Evolutionary conservation across 306 rosid species (phyloP), one percentile per base, ranked within the genome.

Genomic region (Vachellia collinsii): DNA sequence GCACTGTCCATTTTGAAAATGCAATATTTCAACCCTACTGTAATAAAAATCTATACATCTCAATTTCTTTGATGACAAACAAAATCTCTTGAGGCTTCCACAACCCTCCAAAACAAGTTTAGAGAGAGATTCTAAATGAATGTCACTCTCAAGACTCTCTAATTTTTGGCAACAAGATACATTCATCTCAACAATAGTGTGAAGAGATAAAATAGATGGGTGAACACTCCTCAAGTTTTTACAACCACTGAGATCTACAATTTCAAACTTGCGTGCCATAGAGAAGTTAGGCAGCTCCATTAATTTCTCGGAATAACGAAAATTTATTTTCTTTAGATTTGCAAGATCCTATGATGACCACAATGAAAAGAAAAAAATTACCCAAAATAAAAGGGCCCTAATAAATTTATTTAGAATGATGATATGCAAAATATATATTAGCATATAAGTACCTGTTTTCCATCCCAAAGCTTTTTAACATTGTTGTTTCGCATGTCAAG

Each of bases 181-280:
- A 17, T 19, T 0, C 59, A 51, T 4, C 7, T 1, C 10, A 51
- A 6, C 7, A 51, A 51, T 5, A 6, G 3, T 4, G 0, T 6
- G 22, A 9, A 17, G 22, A 17, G 59, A 51, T 6, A 51, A 51
- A 19, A 51, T 19, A 14, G 54, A 48, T 17, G 59, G 59, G 19
- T 51, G 59, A 51, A 51, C 0, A 5, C 6, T 51, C 6, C n/a
- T 4, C 19, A 51, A 51, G 19, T 1, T 51, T 6, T 1, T 1
- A 19, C 59, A 51, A 3, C 0, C 8, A 0, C 0, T 0, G 8
- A 51, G 6, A 51, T 5, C 0, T 51, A 51, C 22, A 4, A 0
- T 17, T 51, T 51, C 3, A 51, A 51, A 22, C 3, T 17, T 51
- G 0, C 2, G 10, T 0, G 22, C 59, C 59, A 1, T 17, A 0